These are phyloP conservation scores for Ganoderma boninense DNA, from an alignment of 1,284 basidiomycete species.

Conservation along the genomic window DNA sequence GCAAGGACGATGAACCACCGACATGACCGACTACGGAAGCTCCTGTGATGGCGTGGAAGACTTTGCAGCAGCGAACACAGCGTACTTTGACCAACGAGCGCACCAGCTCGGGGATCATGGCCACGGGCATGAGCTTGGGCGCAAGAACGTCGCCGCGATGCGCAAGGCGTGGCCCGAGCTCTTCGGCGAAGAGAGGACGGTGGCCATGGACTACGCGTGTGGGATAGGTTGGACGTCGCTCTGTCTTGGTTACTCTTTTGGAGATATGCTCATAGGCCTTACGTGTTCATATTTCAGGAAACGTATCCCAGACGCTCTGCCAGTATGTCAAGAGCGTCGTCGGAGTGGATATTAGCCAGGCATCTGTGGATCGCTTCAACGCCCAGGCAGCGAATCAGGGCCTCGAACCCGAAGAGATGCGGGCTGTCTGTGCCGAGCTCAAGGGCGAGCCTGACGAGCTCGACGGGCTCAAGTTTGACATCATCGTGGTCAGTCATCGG, in stretches of 20 bases:
- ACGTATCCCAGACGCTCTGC: constrained; percentile 47
- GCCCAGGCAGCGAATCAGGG: constrained; percentile 61
- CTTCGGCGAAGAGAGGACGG: constrained; percentile 64
- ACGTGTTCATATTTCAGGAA: constrained; percentile 1
- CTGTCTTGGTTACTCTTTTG: not conserved
- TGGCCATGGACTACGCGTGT: constrained; percentile 76
- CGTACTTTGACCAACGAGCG: constrained; percentile 41
- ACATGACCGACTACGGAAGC: not conserved
- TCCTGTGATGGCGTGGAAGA: not conserved
- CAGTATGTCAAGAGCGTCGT: constrained; percentile 64
- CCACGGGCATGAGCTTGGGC: constrained; percentile 40
- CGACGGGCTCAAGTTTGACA: constrained; percentile 63
- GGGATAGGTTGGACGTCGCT: constrained; percentile 57
- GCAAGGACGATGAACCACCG: not conserved
- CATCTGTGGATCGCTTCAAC: constrained; percentile 71
- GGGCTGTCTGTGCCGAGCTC: constrained; percentile 59
- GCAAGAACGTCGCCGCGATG: constrained; percentile 52
- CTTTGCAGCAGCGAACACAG: constrained; percentile 42
- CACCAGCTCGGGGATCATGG: constrained; percentile 26
- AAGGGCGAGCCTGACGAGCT: constrained; percentile 56
- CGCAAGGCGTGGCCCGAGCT: constrained; percentile 47
- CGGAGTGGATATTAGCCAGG: constrained; percentile 77
- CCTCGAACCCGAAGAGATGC: constrained; percentile 64
- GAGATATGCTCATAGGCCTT: not conserved
- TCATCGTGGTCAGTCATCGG: constrained; percentile 54